Conservation (phyloP, 495 filamentous ascomycete species). For the Polyplosphaeria fusca region DNA sequence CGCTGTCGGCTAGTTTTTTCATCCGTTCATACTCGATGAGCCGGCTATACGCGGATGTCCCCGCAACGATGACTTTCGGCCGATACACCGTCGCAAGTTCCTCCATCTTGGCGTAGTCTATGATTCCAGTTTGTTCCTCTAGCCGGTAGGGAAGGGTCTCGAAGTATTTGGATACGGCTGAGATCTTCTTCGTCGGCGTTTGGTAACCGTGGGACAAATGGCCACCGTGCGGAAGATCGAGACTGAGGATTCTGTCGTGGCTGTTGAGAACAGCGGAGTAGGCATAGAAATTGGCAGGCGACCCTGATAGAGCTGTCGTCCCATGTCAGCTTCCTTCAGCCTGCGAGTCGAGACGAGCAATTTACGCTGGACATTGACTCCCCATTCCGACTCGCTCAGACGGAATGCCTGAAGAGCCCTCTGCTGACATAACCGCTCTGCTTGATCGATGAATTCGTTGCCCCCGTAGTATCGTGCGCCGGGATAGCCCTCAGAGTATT, state of each 20-base stretch:
- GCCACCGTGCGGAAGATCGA: constrained; percentile 93
- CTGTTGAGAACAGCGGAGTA: constrained; percentile 89
- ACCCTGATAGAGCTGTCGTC: constrained; percentile 92
- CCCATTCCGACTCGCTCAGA: constrained; percentile 83
- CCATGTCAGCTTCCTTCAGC: no score
- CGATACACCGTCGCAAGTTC: constrained; percentile 91
- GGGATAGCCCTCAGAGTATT: constrained; percentile 98
- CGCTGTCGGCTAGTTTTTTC: constrained; percentile 92
- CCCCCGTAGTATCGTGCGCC: constrained; percentile 96
- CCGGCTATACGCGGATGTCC: constrained; percentile 97
- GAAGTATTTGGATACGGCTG: constrained; percentile 96
- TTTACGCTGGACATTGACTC: constrained; percentile 94
- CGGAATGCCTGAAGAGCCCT: constrained; percentile 84
- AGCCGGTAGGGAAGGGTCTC: constrained; percentile 94
- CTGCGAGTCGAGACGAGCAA: no score
- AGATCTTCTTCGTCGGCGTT: constrained; percentile 97
- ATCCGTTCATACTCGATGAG: constrained; percentile 96
- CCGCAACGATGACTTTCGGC: constrained; percentile 92
- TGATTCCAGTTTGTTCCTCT: constrained; percentile 88
- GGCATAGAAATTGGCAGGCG: constrained; percentile 92
- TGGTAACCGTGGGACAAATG: constrained; percentile 98
- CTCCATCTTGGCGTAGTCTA: constrained; percentile 93
- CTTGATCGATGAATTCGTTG: constrained; percentile 90
- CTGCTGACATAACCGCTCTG: constrained; percentile 84
- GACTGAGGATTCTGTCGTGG: constrained; percentile 94